Conservation (phyloP, 208 protist species). For the Trichomonas gallinae region DNA sequence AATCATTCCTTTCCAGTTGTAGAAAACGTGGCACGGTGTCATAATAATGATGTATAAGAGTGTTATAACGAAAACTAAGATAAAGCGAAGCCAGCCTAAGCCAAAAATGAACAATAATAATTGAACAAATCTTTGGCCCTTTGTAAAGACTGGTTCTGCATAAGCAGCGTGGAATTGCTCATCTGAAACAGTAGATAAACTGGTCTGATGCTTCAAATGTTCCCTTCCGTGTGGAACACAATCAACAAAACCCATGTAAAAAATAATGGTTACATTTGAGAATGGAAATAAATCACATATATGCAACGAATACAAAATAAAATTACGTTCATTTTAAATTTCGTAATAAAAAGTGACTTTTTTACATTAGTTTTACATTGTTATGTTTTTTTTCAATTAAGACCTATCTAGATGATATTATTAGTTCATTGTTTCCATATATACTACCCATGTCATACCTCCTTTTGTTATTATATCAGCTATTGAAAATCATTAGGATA, state of each 20-base stretch:
- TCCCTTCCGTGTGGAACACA: not conserved
- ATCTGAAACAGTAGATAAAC: not conserved
- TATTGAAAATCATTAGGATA: too few species aligned
- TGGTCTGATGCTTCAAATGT: not conserved
- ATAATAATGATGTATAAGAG: not conserved
- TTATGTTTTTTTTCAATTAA: too few species aligned
- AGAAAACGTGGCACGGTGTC: not conserved
- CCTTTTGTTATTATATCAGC: too few species aligned
- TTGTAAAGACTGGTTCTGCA: not conserved
- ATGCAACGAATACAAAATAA: too few species aligned
- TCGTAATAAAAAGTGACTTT: too few species aligned
- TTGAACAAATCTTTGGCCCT: not conserved
- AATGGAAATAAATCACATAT: too few species aligned
- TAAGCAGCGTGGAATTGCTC: not conserved
- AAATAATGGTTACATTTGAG: too few species aligned
- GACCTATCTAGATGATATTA: too few species aligned
- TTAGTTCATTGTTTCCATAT: too few species aligned
- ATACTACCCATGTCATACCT: too few species aligned
- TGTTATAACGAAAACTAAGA: not conserved
- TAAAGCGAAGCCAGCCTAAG: not conserved
- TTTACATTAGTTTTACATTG: too few species aligned
- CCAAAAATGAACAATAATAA: not conserved
- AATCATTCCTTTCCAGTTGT: not conserved
- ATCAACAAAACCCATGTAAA: not conserved
- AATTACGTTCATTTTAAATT: too few species aligned